phyloP scores from a whole-genome alignment of 2,329 filamentous ascomycete species.

The Apiospora pterosperma region DNA sequence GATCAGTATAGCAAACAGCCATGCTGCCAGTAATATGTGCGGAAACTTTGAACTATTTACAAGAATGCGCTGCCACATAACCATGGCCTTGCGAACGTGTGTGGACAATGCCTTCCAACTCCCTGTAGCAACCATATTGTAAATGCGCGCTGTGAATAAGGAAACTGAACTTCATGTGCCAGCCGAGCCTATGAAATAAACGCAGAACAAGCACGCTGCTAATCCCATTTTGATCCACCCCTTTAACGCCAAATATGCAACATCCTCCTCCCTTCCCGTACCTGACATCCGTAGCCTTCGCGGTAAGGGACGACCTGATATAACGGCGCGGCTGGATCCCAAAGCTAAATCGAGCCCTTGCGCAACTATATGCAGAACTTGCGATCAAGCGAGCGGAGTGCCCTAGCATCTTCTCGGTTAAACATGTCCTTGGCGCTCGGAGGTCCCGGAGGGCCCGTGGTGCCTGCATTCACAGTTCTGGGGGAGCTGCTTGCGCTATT shows the following conservation, averaged over 20 bases:
- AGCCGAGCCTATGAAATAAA: not conserved
- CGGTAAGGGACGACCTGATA: not conserved
- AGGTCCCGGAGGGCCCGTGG: conserved; percentile 22
- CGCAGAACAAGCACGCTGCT: not conserved
- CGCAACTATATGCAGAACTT: conserved; percentile 41
- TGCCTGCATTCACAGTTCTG: conserved; percentile 30
- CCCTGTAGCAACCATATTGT: not conserved
- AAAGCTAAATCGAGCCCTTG: not conserved
- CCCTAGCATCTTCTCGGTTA: conserved; percentile 58
- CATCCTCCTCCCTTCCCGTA: not conserved
- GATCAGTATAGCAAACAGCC: not conserved
- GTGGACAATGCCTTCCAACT: not conserved
- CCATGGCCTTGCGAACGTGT: not conserved
- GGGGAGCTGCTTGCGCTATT: conserved; percentile 48
- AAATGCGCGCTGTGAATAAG: not conserved
- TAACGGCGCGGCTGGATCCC: not conserved
- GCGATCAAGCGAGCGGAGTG: conserved; percentile 62
- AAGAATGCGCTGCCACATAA: conserved; percentile 1
- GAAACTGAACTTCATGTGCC: not conserved
- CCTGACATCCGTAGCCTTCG: not conserved
- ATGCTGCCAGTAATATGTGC: not conserved
- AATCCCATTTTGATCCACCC: conserved; percentile 7
- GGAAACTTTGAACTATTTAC: conserved; percentile 3
- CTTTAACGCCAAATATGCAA: conserved; percentile 22
- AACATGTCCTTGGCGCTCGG: conserved; percentile 15